A percentile compares a stretch with the other conserved stretches of the same genome.
Evolutionary conservation across 2,329 filamentous ascomycete species (phyloP).

Genomic region (Alternaria gaisen): DNA sequence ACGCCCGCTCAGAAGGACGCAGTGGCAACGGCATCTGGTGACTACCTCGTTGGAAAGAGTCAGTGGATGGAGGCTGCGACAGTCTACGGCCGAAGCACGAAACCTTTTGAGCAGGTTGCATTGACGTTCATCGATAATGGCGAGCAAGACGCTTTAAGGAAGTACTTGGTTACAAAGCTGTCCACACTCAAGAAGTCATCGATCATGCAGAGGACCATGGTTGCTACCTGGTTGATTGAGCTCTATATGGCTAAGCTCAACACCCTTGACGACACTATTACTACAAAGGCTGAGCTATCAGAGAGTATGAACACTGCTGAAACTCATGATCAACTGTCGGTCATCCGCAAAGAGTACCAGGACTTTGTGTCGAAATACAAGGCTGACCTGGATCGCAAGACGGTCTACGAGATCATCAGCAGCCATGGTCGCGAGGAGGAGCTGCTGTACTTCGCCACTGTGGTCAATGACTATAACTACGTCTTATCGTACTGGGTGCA

Average conservation of each 20-base stretch:
- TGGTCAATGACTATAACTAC: constrained; percentile 91
- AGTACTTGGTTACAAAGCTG: constrained; percentile 87
- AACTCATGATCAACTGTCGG: constrained; percentile 74
- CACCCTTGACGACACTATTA: constrained; percentile 90
- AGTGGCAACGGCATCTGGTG: constrained; percentile 89
- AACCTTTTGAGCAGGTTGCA: constrained; percentile 95
- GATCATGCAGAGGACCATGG: constrained; percentile 93
- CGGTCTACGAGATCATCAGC: constrained; percentile 93
- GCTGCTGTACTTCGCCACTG: constrained; percentile 87
- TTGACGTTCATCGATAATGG: constrained; percentile 88
- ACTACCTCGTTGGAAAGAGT: constrained; percentile 82
- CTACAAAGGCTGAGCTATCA: constrained; percentile 82
- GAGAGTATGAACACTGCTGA: constrained; percentile 76
- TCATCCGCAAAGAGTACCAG: constrained; percentile 80
- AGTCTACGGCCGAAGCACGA: constrained; percentile 94
- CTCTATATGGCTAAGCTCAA: constrained; percentile 98
- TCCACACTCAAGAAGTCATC: constrained; percentile 81
- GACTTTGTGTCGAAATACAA: constrained; percentile 89
- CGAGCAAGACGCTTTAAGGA: constrained; percentile 88
- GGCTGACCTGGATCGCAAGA: constrained; percentile 85
- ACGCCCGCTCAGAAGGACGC: constrained; percentile 85
- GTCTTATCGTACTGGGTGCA: constrained; percentile 98
- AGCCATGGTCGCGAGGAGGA: constrained; percentile 95
- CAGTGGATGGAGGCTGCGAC: constrained; percentile 85
- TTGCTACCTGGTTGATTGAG: constrained; percentile 93